A percentile compares a stretch with the other conserved stretches of the same genome.
These are phyloP conservation scores for Leccinum rimulosum DNA, from an alignment of 768 basidiomycete genomes.

Conservation along the genomic window DNA sequence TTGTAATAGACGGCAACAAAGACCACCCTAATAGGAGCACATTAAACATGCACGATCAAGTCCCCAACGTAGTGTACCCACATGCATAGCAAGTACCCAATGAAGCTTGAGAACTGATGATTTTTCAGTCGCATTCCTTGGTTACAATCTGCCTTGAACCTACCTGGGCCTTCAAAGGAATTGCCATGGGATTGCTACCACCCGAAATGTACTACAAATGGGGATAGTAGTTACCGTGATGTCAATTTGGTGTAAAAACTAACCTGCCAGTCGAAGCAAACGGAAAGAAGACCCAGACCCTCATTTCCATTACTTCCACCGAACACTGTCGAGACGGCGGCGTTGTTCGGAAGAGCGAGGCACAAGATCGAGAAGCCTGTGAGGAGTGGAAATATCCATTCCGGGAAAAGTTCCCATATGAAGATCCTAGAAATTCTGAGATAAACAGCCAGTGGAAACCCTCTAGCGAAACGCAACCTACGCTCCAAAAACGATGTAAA, in stretches of 20 bases:
- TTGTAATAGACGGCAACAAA: constrained; percentile 38
- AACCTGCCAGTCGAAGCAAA: constrained; percentile 62
- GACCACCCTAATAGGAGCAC: constrained; percentile 25
- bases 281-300: constrained; percentile 56
- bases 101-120: constrained; percentile 40
- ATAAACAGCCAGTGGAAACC: neutral
- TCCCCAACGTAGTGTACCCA: constrained; percentile 21
- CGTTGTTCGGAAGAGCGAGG: constrained; percentile 48
- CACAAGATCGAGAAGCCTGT: constrained; percentile 64
- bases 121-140: neutral
- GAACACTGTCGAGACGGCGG: constrained; percentile 53
- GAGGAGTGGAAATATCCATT: constrained; percentile 52
- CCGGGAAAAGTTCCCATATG: constrained; percentile 26
- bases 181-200: constrained; percentile 45
- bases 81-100: constrained; percentile 55
- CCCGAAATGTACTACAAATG: constrained; percentile 21
- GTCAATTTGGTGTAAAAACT: constrained; percentile 23
- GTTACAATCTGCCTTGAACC: neutral
- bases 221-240: neutral
- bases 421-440: constrained; percentile 36
- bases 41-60: neutral
- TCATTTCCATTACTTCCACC: constrained; percentile 64
- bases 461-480: constrained; percentile 32
- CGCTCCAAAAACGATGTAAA: constrained; percentile 23
- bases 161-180: constrained; percentile 52